Base-by-base conservation (phyloP, 2,329 filamentous ascomycete genomes). In the Blastomyces parvus region DNA sequence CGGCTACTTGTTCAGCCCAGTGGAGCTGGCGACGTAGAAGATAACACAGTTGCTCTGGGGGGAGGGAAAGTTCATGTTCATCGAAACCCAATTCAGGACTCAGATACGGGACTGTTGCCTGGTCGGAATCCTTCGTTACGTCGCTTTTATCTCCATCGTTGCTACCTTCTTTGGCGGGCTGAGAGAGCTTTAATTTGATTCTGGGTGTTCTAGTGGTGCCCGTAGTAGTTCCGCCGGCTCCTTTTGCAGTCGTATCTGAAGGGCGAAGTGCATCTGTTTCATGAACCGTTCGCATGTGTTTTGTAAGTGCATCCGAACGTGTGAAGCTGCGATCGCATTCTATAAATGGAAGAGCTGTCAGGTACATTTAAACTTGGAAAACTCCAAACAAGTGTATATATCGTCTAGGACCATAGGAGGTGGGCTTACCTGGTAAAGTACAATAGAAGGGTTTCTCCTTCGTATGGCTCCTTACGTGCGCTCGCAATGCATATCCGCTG, bases 381-480 rank as follows among this genome's bases (percentile, higher is more conserved):
- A 48, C 62, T 11, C 22, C 27, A 42, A 27, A 44, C 17, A 22
- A 13, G 0, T 42, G 27, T 55, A 30, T 22, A 56, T 46, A 27
- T 25, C 17, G 19, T 52, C 13, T 27, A 44, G 9, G 36, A n/a
- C 5, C 3, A n/a, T 27, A 62, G 59, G 59, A 62, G 13, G 48
- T 63, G 64, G 33, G 69, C 82, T 67, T 82, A 96, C 92, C 93
- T 63, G 94, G 94, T 50, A 99, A 78, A 38, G 91, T 90, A 77
- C 94, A 99, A 78, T 96, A 97, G 74, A 97, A 97, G 0, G 94
- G 94, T 79, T 99, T 99, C 81, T 99, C 94, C 72, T 94, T 85
- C 1, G 94, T 99, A 75, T 99, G 94, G 74, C 92, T 97, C 69
- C 94, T 84, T 92, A 99, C 96, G 73, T 99, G 94, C 11, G 94